Base-by-base conservation (phyloP, 2,329 filamentous ascomycete genomes). In the Colletotrichum incanum region DNA sequence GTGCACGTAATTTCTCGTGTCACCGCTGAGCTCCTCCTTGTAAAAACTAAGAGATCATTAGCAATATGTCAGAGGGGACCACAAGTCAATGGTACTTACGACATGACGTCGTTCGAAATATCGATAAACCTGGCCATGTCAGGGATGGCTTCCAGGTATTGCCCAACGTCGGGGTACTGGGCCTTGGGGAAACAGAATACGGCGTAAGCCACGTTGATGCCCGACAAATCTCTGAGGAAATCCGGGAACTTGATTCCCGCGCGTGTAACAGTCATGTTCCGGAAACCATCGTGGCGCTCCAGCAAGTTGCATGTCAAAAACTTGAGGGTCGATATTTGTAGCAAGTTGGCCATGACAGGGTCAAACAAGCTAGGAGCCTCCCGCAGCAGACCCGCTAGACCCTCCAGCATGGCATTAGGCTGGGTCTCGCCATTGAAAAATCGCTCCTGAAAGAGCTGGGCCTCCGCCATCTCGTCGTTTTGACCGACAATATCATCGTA, bases 81-180 rank as follows among this genome's bases (percentile, higher is more conserved):
- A 20, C 9, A 16, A 12, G 18, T 23, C 14, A 31, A 14, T 18
- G 52, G 59, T 18, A 75, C 75, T 72, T 58, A 76, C 75, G 75
- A 76, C n/a, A 76, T 54, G 34, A 76, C 75, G 58, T 76, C 75
- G 58, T 76, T 76, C 28, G 74, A 73, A 43, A 75, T 73, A 50
- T 76, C 73, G 43, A 76, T 76, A 39, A 76, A 72, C 37, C 66
- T 60, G 18, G 74, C 73, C 75, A 76, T 76, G 59, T 76, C 75
- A 7, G 75, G 75, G 31, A 76, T 71, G n/a, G 75, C 75, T 60
- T 76, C 75, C 43, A 76, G 61, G 52, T 68, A 75, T 20, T 67
- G 56, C 16, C 63, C 64, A 20, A 75, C 66, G 28, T 75, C 74
- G 5, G 74, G 74, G 45, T 75, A 76, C 47, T 67, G 52, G 20